Evolutionary conservation across 495 filamentous ascomycete species (phyloP).

Genomic region (Aspergillus indologenus): DNA sequence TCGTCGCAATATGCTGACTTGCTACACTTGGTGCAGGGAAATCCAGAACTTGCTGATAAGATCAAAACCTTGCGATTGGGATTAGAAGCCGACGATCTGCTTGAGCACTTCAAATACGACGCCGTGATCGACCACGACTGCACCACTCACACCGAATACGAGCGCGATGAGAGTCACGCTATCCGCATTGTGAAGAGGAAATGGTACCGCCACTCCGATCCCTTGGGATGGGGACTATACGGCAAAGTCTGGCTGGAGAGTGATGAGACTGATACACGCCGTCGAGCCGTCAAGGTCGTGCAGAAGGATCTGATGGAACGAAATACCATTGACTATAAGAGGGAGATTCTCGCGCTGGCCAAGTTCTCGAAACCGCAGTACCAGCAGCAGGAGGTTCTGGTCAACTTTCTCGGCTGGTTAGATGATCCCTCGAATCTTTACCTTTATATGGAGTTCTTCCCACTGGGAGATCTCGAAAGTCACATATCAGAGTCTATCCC

Average conservation of each 20-base stretch:
- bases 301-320: background rate
- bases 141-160: background rate
- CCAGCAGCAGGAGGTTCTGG: constrained; percentile 4
- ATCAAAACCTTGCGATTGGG: background rate
- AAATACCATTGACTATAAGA: background rate
- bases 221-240: background rate
- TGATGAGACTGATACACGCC: background rate
- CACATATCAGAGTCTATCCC: background rate
- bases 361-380: constrained; percentile 3
- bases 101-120: background rate
- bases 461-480: background rate
- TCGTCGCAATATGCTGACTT: too few species aligned
- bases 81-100: background rate
- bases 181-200: background rate
- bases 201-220: background rate
- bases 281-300: background rate
- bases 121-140: background rate
- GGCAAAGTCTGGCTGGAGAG: background rate
- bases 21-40: background rate
- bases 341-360: constrained; percentile 2
- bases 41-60: background rate
- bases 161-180: background rate
- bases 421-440: background rate
- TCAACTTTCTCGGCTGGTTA: background rate
- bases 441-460: constrained; percentile 2